phyloP scores from a whole-genome alignment of 305 asterid genomes.

The Ilex paraguariensis region DNA sequence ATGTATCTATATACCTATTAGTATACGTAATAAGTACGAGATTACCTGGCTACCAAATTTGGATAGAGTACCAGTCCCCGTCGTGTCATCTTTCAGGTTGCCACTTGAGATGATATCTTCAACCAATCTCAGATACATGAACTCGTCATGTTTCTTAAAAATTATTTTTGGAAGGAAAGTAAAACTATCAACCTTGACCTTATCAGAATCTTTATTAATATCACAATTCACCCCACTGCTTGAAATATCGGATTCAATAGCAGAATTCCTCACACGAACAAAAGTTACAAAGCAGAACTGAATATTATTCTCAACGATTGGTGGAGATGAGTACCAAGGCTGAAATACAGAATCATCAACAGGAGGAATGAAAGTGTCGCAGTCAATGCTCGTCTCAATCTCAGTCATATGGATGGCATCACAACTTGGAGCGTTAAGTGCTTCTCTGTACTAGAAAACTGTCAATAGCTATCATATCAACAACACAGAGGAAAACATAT shows the following conservation, averaged over 20 bases:
- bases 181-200: conserved; percentile 33
- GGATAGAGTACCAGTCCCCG: conserved; percentile 91
- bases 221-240: conserved; percentile 19
- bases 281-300: conserved; percentile 57
- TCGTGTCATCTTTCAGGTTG: conserved; percentile 56
- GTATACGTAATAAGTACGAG: background rate
- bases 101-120: conserved; percentile 68
- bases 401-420: conserved; percentile 80
- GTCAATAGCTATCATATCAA: background rate
- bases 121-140: conserved; percentile 53
- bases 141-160: conserved; percentile 75
- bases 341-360: conserved; percentile 61
- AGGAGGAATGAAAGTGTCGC: conserved; percentile 88
- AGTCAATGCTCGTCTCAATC: conserved; percentile 50
- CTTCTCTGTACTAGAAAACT: conserved; percentile 52
- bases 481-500: too few relatives aligned
- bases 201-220: conserved; percentile 19
- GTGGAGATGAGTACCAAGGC: conserved; percentile 84
- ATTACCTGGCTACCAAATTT: conserved; percentile 99
- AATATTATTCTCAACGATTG: conserved; percentile 55
- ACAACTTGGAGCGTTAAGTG: conserved; percentile 71
- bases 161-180: conserved; percentile 54
- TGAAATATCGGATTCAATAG: conserved; percentile 8
- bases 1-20: background rate
- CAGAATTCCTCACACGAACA: conserved; percentile 49